Evolutionary conservation across 1,139 yeast genomes (phyloP).

Genomic region (Saccharomycopsis hybrid): DNA sequence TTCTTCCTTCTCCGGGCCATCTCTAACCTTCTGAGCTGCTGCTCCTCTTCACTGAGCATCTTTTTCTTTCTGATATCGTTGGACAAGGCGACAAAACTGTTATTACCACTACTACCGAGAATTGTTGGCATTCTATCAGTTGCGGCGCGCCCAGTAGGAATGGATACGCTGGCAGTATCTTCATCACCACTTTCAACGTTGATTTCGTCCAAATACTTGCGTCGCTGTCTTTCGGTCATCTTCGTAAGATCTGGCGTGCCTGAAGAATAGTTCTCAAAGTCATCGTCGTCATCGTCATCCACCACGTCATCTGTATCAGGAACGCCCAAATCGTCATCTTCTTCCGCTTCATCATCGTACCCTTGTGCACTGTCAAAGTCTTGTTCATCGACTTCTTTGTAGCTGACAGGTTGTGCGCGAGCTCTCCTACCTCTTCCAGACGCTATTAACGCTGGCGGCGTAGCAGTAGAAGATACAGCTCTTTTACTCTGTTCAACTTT

Average conservation of each 20-base stretch:
- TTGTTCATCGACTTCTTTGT: constrained; percentile 21
- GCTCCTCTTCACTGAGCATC: constrained; percentile 74
- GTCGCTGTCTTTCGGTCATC: constrained; percentile 59
- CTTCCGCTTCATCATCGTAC: constrained; percentile 20
- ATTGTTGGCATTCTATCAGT: constrained; percentile 1
- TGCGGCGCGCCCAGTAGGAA: neutral
- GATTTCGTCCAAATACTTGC: constrained; percentile 33
- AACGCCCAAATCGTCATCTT: constrained; percentile 3
- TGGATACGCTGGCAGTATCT: neutral
- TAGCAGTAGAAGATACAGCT: too few species aligned
- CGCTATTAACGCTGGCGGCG: too few species aligned
- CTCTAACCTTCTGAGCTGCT: constrained; percentile 76
- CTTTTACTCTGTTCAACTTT: neutral
- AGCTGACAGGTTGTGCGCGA: constrained; percentile 12
- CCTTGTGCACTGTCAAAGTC: constrained; percentile 20
- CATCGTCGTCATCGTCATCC: constrained; percentile 21
- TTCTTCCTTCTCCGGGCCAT: constrained; percentile 85
- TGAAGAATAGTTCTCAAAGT: constrained; percentile 19
- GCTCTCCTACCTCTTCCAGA: constrained; percentile 12
- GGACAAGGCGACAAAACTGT: constrained; percentile 29
- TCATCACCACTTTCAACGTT: constrained; percentile 24
- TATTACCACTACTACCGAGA: constrained; percentile 6
- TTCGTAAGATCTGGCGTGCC: constrained; percentile 39
- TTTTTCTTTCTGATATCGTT: constrained; percentile 37
- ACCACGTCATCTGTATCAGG: constrained; percentile 8